A percentile compares a stretch with the other conserved stretches of the same genome.
These are phyloP conservation scores for Rhynchosporium agropyri DNA, from an alignment of 2,329 filamentous ascomycete species.

Conservation along the genomic window DNA sequence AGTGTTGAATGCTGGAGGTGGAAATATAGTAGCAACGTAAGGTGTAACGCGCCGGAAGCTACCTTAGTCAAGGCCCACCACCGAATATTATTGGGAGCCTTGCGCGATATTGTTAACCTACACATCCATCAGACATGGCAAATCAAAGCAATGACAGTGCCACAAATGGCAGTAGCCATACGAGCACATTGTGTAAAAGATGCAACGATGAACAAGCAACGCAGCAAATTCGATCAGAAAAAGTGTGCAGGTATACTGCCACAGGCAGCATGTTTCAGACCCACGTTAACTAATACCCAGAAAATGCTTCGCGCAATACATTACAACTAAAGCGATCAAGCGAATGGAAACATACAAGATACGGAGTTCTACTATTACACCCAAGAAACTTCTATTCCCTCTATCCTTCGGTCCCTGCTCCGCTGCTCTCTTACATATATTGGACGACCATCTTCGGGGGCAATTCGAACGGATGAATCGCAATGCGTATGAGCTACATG, in stretches of 20 bases:
- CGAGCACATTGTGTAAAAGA: conserved; percentile 35
- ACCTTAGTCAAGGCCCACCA: conserved; percentile 9
- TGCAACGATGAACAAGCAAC: conserved; percentile 38
- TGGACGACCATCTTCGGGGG: conserved; percentile 68
- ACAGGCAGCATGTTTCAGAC: conserved; percentile 15
- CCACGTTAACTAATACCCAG: conserved; percentile 46
- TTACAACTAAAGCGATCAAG: conserved; percentile 78
- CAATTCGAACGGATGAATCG: conserved; percentile 67
- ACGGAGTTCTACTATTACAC: conserved; percentile 42
- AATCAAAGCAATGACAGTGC: conserved; percentile 13
- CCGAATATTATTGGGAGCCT: conserved; percentile 10
- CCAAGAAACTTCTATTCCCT: conserved; percentile 67
- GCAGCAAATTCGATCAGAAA: conserved; percentile 41
- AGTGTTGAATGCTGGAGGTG: conserved; percentile 9
- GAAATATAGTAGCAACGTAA: conserved; percentile 31
- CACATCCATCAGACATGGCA: conserved; percentile 23
- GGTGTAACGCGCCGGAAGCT: conserved; percentile 9
- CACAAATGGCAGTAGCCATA: conserved; percentile 18
- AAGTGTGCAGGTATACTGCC: conserved; percentile 40
- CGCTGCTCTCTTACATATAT: conserved; percentile 71
- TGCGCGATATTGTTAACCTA: conserved; percentile 10
- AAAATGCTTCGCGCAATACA: conserved; percentile 76
- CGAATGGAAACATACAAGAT: conserved; percentile 70
- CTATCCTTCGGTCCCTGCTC: conserved; percentile 85
- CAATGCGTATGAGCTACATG: conserved; percentile 67